Base-by-base conservation (phyloP, 2,329 filamentous ascomycete species). In the Hypoxylon sp. region DNA sequence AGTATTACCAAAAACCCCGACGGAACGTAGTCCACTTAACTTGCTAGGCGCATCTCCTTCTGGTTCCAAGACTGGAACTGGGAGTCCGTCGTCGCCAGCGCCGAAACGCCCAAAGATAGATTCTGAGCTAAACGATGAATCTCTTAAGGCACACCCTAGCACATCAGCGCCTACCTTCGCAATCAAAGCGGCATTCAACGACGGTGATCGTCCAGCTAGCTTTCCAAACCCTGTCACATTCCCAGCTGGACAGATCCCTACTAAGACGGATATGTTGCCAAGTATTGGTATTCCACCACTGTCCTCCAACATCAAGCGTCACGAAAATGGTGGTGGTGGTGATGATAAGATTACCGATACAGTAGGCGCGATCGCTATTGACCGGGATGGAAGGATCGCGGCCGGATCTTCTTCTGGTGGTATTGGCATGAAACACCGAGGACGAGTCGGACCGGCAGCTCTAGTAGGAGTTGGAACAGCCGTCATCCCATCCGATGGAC, bases 361-460 rank as follows among this genome's bases (percentile, higher is more conserved):
- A 8, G 91, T 99, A 51, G 94, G 95, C 32, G 94, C 92, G 19
- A 96, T 99, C 66, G 94, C 91, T 7, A 87, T 99, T 57, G 94
- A 99, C 66, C 81, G 82, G 38, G 83, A 81, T 62, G 94, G 94
- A 11, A 87, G 88, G 51, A 96, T 99, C 67, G 93, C 95, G 3
- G 94, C 93, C 3, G 94, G 89, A 11, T 96, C 94, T 1, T 99
- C 94, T 2, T 99, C 95, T 11, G 94, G 94, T 4, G 94, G 94
- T 1, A 99, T 99, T 68, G 93, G 94, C 19, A 97, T 99, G 93
- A 99, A 99, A 69, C 92, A 96, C 70, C 84, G 86, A 53, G 95
- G 94, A 4, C 88, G 94, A 25, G 82, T 96, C 57, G 95, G 94
- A 0, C 94, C 94, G 21, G 95, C 94, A 23, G 94, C 94, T 13